These are phyloP conservation scores for Phytopythium chamaehyphon DNA, from an alignment of 352 stramenopile genomes.

Conservation along the genomic window DNA sequence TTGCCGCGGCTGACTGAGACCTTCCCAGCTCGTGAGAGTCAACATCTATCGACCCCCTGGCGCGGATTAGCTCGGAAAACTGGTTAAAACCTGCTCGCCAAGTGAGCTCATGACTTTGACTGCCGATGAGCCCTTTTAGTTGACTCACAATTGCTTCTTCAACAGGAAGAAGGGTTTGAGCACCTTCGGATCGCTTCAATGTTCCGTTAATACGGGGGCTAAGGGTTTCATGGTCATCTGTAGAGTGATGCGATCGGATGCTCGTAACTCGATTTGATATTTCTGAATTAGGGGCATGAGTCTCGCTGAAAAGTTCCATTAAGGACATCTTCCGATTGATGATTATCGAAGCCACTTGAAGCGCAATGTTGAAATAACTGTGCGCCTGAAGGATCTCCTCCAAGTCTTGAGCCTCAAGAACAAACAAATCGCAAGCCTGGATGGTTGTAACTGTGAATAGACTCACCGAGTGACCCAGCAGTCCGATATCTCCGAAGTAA, in stretches of 20 bases:
- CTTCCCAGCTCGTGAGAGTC: background rate
- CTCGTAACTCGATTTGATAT: background rate
- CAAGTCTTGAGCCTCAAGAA: constrained; percentile 43
- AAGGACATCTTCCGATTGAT: constrained; percentile 26
- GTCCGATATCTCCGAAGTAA: constrained; percentile 50
- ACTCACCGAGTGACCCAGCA: constrained; percentile 53
- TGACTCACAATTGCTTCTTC: background rate
- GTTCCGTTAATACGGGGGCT: background rate
- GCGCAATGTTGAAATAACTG: constrained; percentile 36
- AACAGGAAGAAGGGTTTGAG: background rate
- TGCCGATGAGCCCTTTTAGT: background rate
- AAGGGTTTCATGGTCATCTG: too few relatives aligned
- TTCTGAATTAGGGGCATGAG: background rate
- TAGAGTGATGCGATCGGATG: too few relatives aligned
- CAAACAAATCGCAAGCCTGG: constrained; percentile 60
- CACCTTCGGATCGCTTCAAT: background rate
- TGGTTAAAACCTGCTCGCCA: constrained; percentile 3
- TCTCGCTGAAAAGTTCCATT: constrained; percentile 21
- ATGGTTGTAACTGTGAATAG: constrained; percentile 45
- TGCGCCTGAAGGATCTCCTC: constrained; percentile 33
- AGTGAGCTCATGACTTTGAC: background rate
- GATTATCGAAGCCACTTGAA: constrained; percentile 38
- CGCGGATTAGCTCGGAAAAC: constrained; percentile 3
- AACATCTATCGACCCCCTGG: constrained; percentile 1
- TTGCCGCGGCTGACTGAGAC: background rate